phyloP scores from a whole-genome alignment of 2,329 filamentous ascomycete genomes.

The Beauveria sp. region DNA sequence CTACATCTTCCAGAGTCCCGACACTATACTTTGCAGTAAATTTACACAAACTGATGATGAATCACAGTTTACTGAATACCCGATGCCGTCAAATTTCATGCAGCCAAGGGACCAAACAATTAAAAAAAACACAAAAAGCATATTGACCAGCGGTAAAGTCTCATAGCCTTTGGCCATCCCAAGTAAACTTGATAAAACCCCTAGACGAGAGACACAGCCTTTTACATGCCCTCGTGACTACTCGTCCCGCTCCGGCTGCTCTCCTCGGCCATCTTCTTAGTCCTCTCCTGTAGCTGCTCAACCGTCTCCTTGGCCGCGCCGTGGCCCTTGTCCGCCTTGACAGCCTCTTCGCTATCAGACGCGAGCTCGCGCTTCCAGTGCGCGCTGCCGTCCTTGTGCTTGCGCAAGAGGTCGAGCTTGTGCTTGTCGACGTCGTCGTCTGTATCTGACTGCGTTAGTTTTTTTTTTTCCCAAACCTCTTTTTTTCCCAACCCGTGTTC shows the following conservation, averaged over 20 bases:
- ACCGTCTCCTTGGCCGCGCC: conserved; percentile 26
- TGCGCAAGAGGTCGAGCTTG: conserved; percentile 53
- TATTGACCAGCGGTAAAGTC: too few relatives aligned
- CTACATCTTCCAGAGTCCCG: too few relatives aligned
- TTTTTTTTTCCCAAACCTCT: too few relatives aligned
- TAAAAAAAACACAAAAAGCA: too few relatives aligned
- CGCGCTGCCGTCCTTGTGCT: conserved; percentile 61
- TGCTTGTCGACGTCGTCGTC: conserved; percentile 44
- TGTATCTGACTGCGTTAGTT: conserved; percentile 19
- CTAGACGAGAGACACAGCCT: not conserved
- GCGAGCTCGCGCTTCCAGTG: conserved; percentile 75
- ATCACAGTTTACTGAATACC: too few relatives aligned
- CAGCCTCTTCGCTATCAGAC: conserved; percentile 68
- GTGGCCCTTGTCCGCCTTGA: conserved; percentile 53
- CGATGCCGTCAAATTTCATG: too few relatives aligned
- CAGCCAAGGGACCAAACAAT: too few relatives aligned
- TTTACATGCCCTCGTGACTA: not conserved
- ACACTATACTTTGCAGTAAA: too few relatives aligned
- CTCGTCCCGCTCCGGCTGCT: not conserved
- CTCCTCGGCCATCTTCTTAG: conserved; percentile 42
- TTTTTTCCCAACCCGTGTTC: too few relatives aligned
- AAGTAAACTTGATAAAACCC: not conserved
- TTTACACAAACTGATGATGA: too few relatives aligned
- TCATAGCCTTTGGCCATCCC: too few relatives aligned
- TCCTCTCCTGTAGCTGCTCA: conserved; percentile 49